phyloP scores from a whole-genome alignment of 768 basidiomycete genomes.

The Panellus pusillus region DNA sequence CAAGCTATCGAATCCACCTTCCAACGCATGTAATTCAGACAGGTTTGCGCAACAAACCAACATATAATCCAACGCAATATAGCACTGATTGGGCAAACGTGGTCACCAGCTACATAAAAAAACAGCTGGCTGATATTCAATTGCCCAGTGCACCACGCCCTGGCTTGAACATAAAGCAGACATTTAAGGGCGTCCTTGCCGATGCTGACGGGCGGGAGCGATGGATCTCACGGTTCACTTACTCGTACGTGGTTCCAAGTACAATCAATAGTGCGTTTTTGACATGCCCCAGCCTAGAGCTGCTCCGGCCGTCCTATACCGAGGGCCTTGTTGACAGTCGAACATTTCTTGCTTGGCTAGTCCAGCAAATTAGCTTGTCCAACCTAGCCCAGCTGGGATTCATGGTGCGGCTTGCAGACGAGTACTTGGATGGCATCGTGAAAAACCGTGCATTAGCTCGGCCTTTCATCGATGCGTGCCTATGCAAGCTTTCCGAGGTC shows the following conservation, averaged over 20 bases:
- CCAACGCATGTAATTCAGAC: constrained; percentile 41
- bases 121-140: constrained; percentile 75
- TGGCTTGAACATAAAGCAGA: constrained; percentile 78
- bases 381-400: constrained; percentile 85
- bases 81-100: constrained; percentile 85
- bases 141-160: constrained; percentile 77
- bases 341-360: constrained; percentile 77
- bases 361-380: constrained; percentile 72
- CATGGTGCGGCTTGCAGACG: constrained; percentile 71
- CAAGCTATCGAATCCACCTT: background rate
- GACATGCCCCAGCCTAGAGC: constrained; percentile 49
- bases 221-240: constrained; percentile 79
- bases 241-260: constrained; percentile 51
- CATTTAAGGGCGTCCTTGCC: constrained; percentile 78
- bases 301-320: constrained; percentile 74
- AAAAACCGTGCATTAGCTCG: constrained; percentile 64
- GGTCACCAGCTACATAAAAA: constrained; percentile 79
- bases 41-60: constrained; percentile 72
- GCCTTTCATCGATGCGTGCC: constrained; percentile 71
- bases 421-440: constrained; percentile 73
- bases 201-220: constrained; percentile 68
- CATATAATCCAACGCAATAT: constrained; percentile 82
- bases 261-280: background rate
- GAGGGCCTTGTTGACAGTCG: constrained; percentile 80
- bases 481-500: constrained; percentile 69